These are phyloP conservation scores for Allium cepa DNA, from an alignment of 106 monocot genomes.

Conservation along the genomic window DNA sequence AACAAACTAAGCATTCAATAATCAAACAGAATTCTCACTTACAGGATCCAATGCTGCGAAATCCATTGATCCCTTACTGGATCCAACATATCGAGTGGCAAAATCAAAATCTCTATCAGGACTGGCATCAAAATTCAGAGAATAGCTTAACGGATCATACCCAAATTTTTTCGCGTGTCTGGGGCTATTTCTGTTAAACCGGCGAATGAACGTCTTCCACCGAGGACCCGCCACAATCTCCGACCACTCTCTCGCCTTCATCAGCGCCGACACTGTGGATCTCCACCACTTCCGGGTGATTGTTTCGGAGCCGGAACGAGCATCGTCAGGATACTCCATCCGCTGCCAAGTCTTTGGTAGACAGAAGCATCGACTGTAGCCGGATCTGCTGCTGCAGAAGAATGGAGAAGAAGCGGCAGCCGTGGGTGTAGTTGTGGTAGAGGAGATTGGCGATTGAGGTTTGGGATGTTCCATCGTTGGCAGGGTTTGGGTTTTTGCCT, in stretches of 20 bases:
- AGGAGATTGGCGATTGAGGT: not conserved
- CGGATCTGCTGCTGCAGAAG: not conserved
- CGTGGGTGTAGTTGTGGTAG: too few relatives aligned
- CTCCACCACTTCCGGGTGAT: not conserved
- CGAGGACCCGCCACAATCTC: constrained; percentile 59
- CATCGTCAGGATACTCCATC: not conserved
- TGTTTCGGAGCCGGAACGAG: not conserved
- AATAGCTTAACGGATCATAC: constrained; percentile 48
- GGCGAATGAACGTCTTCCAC: constrained; percentile 69
- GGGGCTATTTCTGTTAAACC: constrained; percentile 17
- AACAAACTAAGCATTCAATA: too few relatives aligned
- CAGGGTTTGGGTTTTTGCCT: too few relatives aligned
- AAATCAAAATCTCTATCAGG: constrained; percentile 26
- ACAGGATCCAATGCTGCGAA: not conserved
- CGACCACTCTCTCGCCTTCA: constrained; percentile 77
- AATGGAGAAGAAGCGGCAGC: too few relatives aligned
- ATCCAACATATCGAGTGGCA: constrained; percentile 47
- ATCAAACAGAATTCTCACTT: too few relatives aligned
- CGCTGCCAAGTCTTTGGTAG: not conserved
- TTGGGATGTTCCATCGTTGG: too few relatives aligned
- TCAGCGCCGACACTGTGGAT: constrained; percentile 19
- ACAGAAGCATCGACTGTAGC: not conserved
- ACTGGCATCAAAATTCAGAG: constrained; percentile 63
- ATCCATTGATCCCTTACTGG: constrained; percentile 35
- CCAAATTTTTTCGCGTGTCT: constrained; percentile 16